Evolutionary conservation across 2,329 filamentous ascomycete species (phyloP).

Genomic region (Colletotrichum sp.): DNA sequence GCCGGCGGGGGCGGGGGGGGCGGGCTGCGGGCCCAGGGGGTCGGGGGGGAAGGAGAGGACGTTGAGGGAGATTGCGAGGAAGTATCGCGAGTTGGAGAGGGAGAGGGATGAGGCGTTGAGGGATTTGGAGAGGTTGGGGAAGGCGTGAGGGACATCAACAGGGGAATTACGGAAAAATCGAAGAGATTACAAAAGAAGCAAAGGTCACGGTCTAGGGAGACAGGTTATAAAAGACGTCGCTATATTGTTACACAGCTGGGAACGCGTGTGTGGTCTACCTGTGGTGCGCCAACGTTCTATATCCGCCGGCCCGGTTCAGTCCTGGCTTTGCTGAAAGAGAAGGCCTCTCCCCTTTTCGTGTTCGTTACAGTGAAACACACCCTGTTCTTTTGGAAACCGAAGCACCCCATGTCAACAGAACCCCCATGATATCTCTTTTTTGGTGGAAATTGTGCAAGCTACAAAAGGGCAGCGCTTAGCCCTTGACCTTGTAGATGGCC

Average conservation of each 20-base stretch:
- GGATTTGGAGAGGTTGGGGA: constrained; percentile 46
- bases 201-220: background rate
- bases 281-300: constrained; percentile 11
- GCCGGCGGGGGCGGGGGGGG: too few relatives aligned
- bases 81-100: constrained; percentile 54
- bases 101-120: constrained; percentile 54
- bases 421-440: background rate
- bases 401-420: background rate
- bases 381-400: background rate
- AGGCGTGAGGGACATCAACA: background rate
- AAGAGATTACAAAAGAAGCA: background rate
- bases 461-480: constrained; percentile 42
- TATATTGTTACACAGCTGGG: constrained; percentile 18
- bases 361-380: background rate
- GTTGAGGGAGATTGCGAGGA: constrained; percentile 59
- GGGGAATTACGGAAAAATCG: background rate
- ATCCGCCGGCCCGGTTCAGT: background rate
- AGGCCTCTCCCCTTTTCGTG: constrained; percentile 3
- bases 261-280: constrained; percentile 6
- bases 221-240: background rate
- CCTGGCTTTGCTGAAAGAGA: background rate
- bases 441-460: background rate
- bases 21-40: too few relatives aligned
- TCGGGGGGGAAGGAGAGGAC: constrained; percentile 50
- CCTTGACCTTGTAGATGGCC: constrained; percentile 84